Evolutionary conservation across 192 early-diverging fungal species (phyloP).

Genomic region (Dissophora globulifera): DNA sequence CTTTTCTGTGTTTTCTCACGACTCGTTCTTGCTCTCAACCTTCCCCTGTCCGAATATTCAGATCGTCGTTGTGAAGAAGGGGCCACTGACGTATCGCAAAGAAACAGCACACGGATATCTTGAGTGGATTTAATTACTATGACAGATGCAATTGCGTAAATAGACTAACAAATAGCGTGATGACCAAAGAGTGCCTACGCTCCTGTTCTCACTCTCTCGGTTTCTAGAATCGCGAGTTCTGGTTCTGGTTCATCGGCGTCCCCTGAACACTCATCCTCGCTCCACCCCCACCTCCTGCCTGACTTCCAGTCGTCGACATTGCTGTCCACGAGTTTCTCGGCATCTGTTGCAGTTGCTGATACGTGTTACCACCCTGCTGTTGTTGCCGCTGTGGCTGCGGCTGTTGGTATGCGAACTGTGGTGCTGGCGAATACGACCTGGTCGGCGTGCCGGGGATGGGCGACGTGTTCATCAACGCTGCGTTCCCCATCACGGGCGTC

Average conservation of each 20-base stretch:
- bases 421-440: conserved; percentile 37
- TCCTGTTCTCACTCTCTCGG: too few relatives aligned
- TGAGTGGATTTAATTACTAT: too few relatives aligned
- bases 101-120: too few relatives aligned
- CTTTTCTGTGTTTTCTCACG: too few relatives aligned
- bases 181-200: too few relatives aligned
- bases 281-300: conserved; percentile 1
- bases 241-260: conserved; percentile 8
- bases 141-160: too few relatives aligned
- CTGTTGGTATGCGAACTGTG: conserved; percentile 31
- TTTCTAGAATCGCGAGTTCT: neutral
- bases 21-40: too few relatives aligned
- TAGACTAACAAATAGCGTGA: too few relatives aligned
- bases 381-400: conserved; percentile 11
- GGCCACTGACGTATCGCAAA: too few relatives aligned
- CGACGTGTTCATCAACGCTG: neutral
- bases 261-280: conserved; percentile 5
- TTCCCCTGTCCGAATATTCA: too few relatives aligned
- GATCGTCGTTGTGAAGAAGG: too few relatives aligned
- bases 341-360: conserved; percentile 4
- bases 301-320: conserved; percentile 1
- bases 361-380: too few relatives aligned
- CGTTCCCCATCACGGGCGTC: conserved; percentile 12
- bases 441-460: conserved; percentile 25
- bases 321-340: conserved; percentile 4